These are phyloP conservation scores for Niebla homalea DNA, from an alignment of 495 filamentous ascomycete genomes.

Conservation along the genomic window DNA sequence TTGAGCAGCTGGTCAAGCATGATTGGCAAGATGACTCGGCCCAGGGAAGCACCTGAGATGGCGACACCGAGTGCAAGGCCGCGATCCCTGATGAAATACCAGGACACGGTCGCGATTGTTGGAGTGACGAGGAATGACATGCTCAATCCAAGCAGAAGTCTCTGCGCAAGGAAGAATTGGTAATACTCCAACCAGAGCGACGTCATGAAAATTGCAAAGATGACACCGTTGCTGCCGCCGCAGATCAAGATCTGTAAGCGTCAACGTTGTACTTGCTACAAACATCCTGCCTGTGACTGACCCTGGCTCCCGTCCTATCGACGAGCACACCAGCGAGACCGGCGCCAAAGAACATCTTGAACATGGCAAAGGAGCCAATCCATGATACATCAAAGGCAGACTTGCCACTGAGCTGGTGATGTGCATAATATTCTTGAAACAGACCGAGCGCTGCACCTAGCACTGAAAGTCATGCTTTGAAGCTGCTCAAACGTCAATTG, in stretches of 20 bases:
- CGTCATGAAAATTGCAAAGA: conserved; percentile 20
- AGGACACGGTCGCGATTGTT: conserved; percentile 3
- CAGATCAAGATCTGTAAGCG: background rate
- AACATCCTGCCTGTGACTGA: background rate
- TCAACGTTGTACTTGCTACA: background rate
- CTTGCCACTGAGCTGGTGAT: conserved; percentile 31
- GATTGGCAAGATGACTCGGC: conserved; percentile 49
- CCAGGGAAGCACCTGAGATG: conserved; percentile 21
- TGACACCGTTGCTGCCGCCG: conserved; percentile 8
- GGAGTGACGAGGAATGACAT: conserved; percentile 6
- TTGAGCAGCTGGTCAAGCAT: conserved; percentile 24
- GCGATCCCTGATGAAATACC: conserved; percentile 12
- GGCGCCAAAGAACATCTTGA: conserved; percentile 5
- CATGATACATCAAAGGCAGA: conserved; percentile 42
- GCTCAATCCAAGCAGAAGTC: conserved; percentile 4
- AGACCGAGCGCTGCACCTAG: conserved; percentile 38
- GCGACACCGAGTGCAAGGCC: conserved; percentile 13
- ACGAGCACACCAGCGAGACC: conserved; percentile 9
- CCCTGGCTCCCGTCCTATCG: conserved; percentile 10
- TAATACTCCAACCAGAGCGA: conserved; percentile 42
- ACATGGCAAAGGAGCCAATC: conserved; percentile 23
- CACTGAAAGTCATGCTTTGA: conserved; percentile 23
- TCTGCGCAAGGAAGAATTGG: conserved; percentile 48
- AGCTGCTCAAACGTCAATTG: no score
- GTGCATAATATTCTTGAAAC: conserved; percentile 49